These are phyloP conservation scores for Penicillium decumbens DNA, from an alignment of 2,329 filamentous ascomycete genomes.

Conservation along the genomic window DNA sequence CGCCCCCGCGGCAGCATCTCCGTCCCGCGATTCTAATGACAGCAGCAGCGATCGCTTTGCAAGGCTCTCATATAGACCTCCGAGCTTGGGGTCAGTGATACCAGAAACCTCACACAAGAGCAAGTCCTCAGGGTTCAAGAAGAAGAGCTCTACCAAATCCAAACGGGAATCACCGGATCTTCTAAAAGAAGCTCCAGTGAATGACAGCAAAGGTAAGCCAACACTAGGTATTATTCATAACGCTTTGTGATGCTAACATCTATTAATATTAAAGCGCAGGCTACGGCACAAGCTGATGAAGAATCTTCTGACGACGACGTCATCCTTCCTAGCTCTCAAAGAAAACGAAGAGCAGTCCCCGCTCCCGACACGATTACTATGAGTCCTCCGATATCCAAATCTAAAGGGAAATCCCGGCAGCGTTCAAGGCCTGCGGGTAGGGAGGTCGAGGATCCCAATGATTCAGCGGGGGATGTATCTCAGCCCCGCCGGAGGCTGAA, in stretches of 20 bases:
- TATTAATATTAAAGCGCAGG: neutral
- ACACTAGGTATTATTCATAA: neutral
- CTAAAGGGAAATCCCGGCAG: neutral
- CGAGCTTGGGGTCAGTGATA: slow-evolving; percentile 19
- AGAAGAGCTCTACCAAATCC: slow-evolving; percentile 1
- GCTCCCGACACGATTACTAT: neutral
- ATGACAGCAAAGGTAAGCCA: neutral
- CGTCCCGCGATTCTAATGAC: slow-evolving; percentile 11
- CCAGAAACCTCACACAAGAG: slow-evolving; percentile 3
- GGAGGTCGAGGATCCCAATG: neutral
- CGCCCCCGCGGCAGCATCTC: slow-evolving; percentile 31
- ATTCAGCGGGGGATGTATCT: slow-evolving; percentile 14
- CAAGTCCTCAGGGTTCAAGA: neutral
- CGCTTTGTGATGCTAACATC: neutral
- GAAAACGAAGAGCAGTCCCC: slow-evolving; percentile 4
- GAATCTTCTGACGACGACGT: slow-evolving; percentile 16
- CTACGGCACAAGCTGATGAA: neutral
- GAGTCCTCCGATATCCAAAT: neutral
- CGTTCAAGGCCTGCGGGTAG: neutral
- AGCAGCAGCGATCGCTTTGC: slow-evolving; percentile 28
- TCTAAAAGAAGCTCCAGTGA: neutral
- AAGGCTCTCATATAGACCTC: slow-evolving; percentile 33
- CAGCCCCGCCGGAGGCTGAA: slow-evolving; percentile 28
- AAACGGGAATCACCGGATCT: neutral
- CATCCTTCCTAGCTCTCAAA: slow-evolving; percentile 3